Percentiles rank a stretch among this genome's conserved stretches.
Evolutionary conservation across 805 yeast genomes (phyloP).

Genomic region (Dipodascopsis uninucleata): DNA sequence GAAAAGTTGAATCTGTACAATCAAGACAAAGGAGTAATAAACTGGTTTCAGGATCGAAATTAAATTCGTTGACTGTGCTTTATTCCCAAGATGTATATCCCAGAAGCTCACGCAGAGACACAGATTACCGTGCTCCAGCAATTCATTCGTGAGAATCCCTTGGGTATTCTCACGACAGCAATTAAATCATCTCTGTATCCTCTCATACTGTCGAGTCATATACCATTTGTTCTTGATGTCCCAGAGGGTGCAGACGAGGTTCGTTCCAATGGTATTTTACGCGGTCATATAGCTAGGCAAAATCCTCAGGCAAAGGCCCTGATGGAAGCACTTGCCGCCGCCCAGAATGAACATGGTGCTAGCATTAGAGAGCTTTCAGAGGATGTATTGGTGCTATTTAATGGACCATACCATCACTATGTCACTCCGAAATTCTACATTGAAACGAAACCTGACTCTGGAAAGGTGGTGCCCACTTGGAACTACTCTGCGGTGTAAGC

Average conservation of each 20-base stretch:
- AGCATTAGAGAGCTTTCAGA: conserved; percentile 38
- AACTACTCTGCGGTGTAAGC: conserved; percentile 57
- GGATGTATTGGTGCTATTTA: conserved; percentile 51
- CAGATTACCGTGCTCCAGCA: too few relatives aligned
- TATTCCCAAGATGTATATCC: conserved; percentile 1
- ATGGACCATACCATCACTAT: conserved; percentile 47
- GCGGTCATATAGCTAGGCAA: conserved; percentile 53
- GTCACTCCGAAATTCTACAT: conserved; percentile 60
- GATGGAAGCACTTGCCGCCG: conserved; percentile 28
- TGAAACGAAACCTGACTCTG: conserved; percentile 49
- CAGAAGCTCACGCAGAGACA: conserved; percentile 2
- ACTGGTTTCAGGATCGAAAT: too few relatives aligned
- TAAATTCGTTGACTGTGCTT: too few relatives aligned
- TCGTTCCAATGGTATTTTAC: conserved; percentile 42
- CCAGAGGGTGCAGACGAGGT: conserved; percentile 32
- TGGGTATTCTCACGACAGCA: conserved; percentile 45
- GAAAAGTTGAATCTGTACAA: too few relatives aligned
- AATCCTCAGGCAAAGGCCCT: conserved; percentile 46
- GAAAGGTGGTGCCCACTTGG: conserved; percentile 70
- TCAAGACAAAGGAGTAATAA: too few relatives aligned
- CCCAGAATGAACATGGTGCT: too few relatives aligned
- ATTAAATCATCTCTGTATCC: conserved; percentile 35
- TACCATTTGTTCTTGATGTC: conserved; percentile 48
- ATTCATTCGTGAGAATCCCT: conserved; percentile 47
- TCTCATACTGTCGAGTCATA: conserved; percentile 50